Evolutionary conservation across 2,329 filamentous ascomycete species (phyloP), one percentile per base, ranked within the genome.

Genomic region (Colletotrichum caudatum): DNA sequence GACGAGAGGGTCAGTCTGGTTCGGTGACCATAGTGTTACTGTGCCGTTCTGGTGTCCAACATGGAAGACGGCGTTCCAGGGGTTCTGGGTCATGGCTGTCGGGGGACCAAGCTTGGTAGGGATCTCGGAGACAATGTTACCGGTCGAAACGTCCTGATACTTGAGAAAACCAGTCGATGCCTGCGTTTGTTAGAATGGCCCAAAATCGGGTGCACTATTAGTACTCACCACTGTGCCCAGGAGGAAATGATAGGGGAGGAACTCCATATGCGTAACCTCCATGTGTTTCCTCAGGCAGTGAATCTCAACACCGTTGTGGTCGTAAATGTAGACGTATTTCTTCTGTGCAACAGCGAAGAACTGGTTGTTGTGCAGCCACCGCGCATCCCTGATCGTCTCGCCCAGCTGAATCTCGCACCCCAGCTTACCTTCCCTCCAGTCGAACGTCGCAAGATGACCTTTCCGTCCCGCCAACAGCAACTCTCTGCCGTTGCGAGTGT

Each of bases 311-410:
- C 96, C 96, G 68, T 93, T 89, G 69, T 90, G 87, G 78, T 98
- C 96, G 84, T 99, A 99, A 75, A 99, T 98, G 84, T 97, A 99
- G 74, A 96, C 93, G 76, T 96, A 92, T 82, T 95, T 96, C 86
- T 97, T 98, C 83, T 99, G 95, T 56, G 96, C 94, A 16, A 97
- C 94, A 0, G 95, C 95, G 82, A 98, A 98, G 82, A 90, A 93
- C 76, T 97, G 94, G 80, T 96, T 95, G 80, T 97, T 97, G 83
- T 98, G 94, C 77, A 98, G 86, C 93, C 94, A 99, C 78, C 91
- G 92, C 35, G 92, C 92, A 82, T 98, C 95, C 64, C 95, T 88
- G 16, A 98, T 88, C 0, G 94, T 98, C 85, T 99, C 96, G 62
- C 91, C 90, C 73, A 99, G 86, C 79, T 99, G 94, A 74, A 98